Evolutionary conservation across 108 stramenopile species (phyloP).

Genomic region (Cyclotella distinguenda): DNA sequence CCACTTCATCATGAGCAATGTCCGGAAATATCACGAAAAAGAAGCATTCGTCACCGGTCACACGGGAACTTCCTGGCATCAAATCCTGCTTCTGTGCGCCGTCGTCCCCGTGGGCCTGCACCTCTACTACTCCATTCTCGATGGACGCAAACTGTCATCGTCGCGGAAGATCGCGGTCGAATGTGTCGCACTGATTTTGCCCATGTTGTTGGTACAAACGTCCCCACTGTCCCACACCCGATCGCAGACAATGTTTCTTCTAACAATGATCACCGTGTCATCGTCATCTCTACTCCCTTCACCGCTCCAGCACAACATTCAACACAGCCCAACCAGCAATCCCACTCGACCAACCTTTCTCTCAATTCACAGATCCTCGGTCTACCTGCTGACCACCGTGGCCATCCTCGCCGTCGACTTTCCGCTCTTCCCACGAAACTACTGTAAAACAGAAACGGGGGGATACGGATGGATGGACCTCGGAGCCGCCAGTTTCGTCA

Average conservation of each 20-base stretch:
- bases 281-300: constrained; percentile 1
- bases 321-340: neutral
- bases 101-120: constrained; percentile 63
- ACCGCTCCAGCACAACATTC: neutral
- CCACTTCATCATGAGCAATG: no score
- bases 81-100: constrained; percentile 67
- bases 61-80: constrained; percentile 59
- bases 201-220: constrained; percentile 69
- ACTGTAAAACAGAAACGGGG: constrained; percentile 87
- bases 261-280: constrained; percentile 23
- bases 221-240: constrained; percentile 56
- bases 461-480: constrained; percentile 97
- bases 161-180: constrained; percentile 8
- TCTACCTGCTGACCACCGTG: constrained; percentile 80
- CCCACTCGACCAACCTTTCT: constrained; percentile 44
- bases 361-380: constrained; percentile 67
- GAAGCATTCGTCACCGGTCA: constrained; percentile 87
- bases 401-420: constrained; percentile 94
- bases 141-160: neutral
- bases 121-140: constrained; percentile 22
- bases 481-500: constrained; percentile 89
- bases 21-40: constrained; percentile 61
- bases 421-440: constrained; percentile 89
- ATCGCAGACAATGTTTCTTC: constrained; percentile 50
- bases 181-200: constrained; percentile 44